Percentiles rank a stretch among this genome's conserved stretches.
Evolutionary conservation across 2,329 filamentous ascomycete species (phyloP).

Genomic region (Metarhizium sp.): DNA sequence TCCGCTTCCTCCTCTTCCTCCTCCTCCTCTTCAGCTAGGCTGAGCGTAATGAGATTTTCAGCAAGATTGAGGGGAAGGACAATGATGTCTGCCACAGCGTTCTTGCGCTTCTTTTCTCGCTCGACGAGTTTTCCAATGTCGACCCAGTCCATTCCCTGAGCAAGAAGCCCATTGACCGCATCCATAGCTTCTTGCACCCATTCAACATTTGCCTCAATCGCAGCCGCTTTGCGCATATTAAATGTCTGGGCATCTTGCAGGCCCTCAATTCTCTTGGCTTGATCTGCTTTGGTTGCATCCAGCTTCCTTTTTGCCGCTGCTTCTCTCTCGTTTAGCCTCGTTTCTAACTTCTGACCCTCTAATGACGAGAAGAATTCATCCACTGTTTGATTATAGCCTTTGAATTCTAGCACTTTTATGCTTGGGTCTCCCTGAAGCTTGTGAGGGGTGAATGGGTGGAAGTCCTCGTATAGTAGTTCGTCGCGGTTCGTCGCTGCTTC

Average conservation of each 20-base stretch:
- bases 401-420: slow-evolving; percentile 63
- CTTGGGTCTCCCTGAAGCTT: slow-evolving; percentile 64
- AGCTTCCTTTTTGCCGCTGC: slow-evolving; percentile 73
- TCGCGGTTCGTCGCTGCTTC: slow-evolving; percentile 27
- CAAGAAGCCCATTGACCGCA: slow-evolving; percentile 84
- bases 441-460: slow-evolving; percentile 80
- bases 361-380: slow-evolving; percentile 97
- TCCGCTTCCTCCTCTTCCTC: slow-evolving; percentile 53
- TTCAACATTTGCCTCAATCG: slow-evolving; percentile 84
- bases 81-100: slow-evolving; percentile 80
- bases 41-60: slow-evolving; percentile 79
- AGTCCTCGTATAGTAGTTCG: slow-evolving; percentile 77
- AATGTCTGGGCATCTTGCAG: slow-evolving; percentile 72
- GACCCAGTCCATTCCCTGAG: slow-evolving; percentile 95
- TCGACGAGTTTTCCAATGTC: slow-evolving; percentile 84
- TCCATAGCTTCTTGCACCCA: slow-evolving; percentile 88
- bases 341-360: slow-evolving; percentile 87
- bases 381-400: slow-evolving; percentile 84
- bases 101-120: slow-evolving; percentile 69
- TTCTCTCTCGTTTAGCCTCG: slow-evolving; percentile 72
- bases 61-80: slow-evolving; percentile 78
- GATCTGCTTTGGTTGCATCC: slow-evolving; percentile 74
- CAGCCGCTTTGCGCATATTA: slow-evolving; percentile 79
- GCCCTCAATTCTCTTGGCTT: slow-evolving; percentile 74
- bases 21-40: slow-evolving; percentile 61